Conservation (phyloP, 2,329 filamentous ascomycete species). For the Aureobasidium subglaciale region DNA sequence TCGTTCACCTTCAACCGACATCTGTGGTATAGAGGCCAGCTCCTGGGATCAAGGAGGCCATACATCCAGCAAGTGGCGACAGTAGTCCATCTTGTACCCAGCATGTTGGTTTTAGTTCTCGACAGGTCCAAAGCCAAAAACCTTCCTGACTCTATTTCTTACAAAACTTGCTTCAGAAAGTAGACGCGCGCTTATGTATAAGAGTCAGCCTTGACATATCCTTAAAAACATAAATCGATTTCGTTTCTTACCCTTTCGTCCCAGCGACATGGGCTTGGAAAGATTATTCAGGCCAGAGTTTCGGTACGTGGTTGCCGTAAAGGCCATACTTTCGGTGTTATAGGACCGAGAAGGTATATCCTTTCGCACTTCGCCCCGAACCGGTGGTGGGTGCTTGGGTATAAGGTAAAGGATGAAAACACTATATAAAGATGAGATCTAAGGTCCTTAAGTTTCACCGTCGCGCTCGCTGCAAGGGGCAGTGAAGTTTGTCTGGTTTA, state of each 20-base stretch:
- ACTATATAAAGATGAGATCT: not conserved
- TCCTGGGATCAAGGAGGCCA: not conserved
- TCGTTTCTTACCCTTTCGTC: too few species aligned
- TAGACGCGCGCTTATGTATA: not conserved
- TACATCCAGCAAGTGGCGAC: not conserved
- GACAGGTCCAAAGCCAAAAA: not conserved
- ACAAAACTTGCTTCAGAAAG: not conserved
- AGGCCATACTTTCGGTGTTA: slow-evolving; percentile 2
- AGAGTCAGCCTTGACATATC: not conserved
- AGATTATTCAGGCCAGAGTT: not conserved
- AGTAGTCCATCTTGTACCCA: not conserved
- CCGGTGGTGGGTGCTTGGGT: not conserved
- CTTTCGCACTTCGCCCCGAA: not conserved
- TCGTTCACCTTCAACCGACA: too few species aligned
- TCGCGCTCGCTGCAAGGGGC: not conserved
- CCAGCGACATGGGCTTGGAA: slow-evolving; percentile 1
- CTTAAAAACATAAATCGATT: not conserved
- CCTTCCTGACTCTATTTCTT: not conserved
- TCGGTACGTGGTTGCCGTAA: not conserved
- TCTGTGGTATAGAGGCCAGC: too few species aligned
- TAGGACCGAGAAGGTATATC: not conserved
- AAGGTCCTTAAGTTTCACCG: not conserved
- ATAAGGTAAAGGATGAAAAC: not conserved
- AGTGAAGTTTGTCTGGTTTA: not conserved
- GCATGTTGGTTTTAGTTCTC: not conserved